These are phyloP conservation scores for Macrophomina phaseolina DNA, from an alignment of 2,329 filamentous ascomycete genomes.

Conservation along the genomic window DNA sequence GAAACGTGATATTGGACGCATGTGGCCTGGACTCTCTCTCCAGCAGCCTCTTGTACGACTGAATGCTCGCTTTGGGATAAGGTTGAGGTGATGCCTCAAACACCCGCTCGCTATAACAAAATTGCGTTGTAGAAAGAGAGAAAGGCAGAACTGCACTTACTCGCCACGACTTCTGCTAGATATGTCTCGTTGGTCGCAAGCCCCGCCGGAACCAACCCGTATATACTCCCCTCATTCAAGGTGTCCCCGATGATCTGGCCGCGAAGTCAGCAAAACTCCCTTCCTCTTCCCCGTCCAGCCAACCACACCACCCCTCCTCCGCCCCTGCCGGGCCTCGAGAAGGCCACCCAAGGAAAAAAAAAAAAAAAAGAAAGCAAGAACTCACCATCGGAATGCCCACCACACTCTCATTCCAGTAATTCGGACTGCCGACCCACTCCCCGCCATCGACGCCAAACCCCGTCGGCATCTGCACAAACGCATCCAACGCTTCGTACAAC, in stretches of 20 bases:
- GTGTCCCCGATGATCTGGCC: constrained; percentile 1
- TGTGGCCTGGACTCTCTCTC: no score
- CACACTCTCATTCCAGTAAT: constrained; percentile 5
- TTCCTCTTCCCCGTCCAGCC: no score
- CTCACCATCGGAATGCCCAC: constrained; percentile 22
- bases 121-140: no score
- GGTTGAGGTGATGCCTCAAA: no score
- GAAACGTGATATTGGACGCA: no score
- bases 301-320: neutral
- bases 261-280: neutral
- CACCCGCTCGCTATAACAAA: no score
- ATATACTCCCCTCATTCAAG: constrained; percentile 19
- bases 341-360: no score
- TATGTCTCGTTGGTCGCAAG: constrained; percentile 9
- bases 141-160: neutral
- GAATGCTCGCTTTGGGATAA: no score
- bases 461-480: constrained; percentile 5
- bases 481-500: constrained; percentile 13
- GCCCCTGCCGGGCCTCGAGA: no score
- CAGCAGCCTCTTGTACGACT: no score
- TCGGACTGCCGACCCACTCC: neutral
- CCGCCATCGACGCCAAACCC: constrained; percentile 15
- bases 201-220: neutral
- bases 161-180: neutral
- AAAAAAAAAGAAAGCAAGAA: neutral